phyloP scores from a whole-genome alignment of 2,329 filamentous ascomycete species.

The Paradendryphiella salina region DNA sequence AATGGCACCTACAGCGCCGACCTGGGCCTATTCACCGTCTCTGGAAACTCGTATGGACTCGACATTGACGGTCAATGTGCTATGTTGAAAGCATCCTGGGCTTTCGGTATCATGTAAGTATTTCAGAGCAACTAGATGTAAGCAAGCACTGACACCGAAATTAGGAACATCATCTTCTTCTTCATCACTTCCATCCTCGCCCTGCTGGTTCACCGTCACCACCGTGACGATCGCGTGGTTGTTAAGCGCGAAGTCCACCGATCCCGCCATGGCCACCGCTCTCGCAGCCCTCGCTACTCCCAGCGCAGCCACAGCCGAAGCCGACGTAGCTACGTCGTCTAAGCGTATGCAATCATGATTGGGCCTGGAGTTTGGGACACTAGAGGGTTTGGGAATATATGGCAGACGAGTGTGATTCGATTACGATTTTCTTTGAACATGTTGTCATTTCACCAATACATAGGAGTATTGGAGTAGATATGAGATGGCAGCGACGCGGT shows the following conservation, averaged over 20 bases:
- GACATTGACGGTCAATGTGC: constrained; percentile 75
- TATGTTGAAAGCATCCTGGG: constrained; percentile 90
- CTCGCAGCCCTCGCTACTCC: constrained; percentile 44
- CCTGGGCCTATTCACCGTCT: constrained; percentile 65
- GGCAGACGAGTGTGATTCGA: constrained; percentile 4
- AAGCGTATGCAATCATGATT: constrained; percentile 1
- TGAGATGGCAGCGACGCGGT: not conserved
- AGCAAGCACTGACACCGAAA: constrained; percentile 25
- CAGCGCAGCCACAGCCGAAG: constrained; percentile 42
- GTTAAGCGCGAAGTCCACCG: constrained; percentile 57
- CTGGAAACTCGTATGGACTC: constrained; percentile 55
- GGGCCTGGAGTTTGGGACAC: not conserved
- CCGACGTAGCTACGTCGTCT: constrained; percentile 45
- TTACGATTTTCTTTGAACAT: constrained; percentile 28
- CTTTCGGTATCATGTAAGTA: constrained; percentile 80
- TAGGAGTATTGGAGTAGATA: constrained; percentile 1
- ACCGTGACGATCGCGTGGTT: constrained; percentile 54
- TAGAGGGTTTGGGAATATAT: not conserved
- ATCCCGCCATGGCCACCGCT: constrained; percentile 50
- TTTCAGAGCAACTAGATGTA: not conserved
- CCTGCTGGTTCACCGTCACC: constrained; percentile 56
- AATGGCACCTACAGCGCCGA: constrained; percentile 58
- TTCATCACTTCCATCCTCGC: constrained; percentile 59
- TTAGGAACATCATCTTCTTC: constrained; percentile 47
- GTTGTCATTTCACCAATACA: constrained; percentile 11